Evolutionary conservation across 345 rosid species (phyloP), one percentile per base, ranked within the genome.

Genomic region (Citrus cavaleriei): DNA sequence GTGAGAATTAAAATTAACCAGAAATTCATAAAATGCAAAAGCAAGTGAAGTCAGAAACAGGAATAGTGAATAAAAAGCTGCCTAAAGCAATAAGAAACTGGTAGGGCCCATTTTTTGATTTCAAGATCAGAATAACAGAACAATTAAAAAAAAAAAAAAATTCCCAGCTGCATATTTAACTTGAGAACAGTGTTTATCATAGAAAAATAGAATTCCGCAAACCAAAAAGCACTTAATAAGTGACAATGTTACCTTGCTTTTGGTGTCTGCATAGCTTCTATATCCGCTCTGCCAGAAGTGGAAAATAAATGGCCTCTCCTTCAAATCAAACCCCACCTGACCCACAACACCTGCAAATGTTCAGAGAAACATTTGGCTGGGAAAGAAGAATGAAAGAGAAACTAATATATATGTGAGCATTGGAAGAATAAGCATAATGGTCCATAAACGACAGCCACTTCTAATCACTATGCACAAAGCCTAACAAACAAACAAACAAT

Each of bases 221-320:
- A 18, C 25, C 32, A 8, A 70, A 78, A 78, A 5, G 61, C 18
- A 38, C 19, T 60, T 28, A 30, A 72, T 40, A 71, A 74, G 77
- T 32, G 59, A 37, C 63, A 72, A 82, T 38, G 85, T 83, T 81
- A 93, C 98, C 92, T 90, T 73, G 87, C 85, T 89, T 93, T 93
- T 68, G 97, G 92, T 30, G 97, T 90, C 95, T 95, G 98, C 98
- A 93, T 93, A 63, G 62, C 79, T 76, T 84, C 73, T 82, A 77
- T 68, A 77, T 78, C 46, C 73, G 77, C 80, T 73, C 71, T 81
- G 78, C 78, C 58, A 74, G 35, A 73, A 74, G 62, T 18, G 67
- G 40, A 64, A 70, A 70, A 66, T 70, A 65, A 63, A 68, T 42
- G 73, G 70, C 34, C 77, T 77, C 83, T 84, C 46, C 81, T 72